Base-by-base conservation (phyloP, 2,329 filamentous ascomycete species). In the Echinosphaeria canescens region DNA sequence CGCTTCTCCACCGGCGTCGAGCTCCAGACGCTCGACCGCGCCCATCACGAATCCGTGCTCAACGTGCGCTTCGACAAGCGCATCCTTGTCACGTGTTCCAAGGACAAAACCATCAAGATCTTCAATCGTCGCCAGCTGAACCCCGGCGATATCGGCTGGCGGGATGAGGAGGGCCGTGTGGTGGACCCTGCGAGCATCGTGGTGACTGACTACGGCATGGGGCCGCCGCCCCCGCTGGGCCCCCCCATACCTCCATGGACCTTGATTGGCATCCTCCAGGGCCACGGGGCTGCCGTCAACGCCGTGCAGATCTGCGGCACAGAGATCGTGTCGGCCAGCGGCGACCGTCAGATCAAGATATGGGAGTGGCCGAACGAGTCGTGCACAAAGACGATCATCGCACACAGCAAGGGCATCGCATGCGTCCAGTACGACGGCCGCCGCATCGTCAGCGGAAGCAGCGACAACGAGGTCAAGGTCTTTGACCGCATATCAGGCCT, bases 391-490 rank as follows among this genome's bases (percentile, higher is more conserved):
- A 91, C 79, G 1, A 70, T 91, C 18, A 59, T 78, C 22, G 88
- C 85, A 2, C 88, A 98, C 41, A 69, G 68, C 34, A 98, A 98
- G 46, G 88, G 88, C 17, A 95, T 98, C 38, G 88, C 88, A 3
- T 98, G 88, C 45, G 84, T 98, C 11, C 85, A 98, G 48, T 95
- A 88, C 42, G 88, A 98, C 43, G 82, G 81, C 15, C 71, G 80
- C 27, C 69, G 88, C 13, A 90, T 98, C 34, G 81, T 98, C 27
- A 93, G 81, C 38, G 88, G 88, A 3, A 93, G 84, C 47, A 93
- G 84, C 38, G 88, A 98, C 46, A 82, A 90, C 43, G 84, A 88
- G 22, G 81, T 98, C 17, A 82, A 88, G 37, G 88, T 98, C 13
- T 98, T 91, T 44, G 88, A 95, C 43, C 73, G 76, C 24, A 63